Conservation (phyloP, 768 basidiomycete genomes). For the Auriscalpium vulgare region DNA sequence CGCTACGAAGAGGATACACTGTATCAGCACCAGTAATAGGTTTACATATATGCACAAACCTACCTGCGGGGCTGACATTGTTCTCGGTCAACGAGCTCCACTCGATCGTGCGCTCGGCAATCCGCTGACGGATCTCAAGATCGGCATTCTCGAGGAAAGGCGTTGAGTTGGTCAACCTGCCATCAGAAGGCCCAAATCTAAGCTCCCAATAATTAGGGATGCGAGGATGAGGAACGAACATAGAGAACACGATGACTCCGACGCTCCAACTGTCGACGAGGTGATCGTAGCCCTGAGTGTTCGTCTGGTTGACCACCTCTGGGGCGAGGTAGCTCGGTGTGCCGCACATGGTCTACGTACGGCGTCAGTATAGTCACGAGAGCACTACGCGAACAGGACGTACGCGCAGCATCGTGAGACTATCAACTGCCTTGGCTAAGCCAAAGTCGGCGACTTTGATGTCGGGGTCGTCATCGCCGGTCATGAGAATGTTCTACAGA, state of each 20-base stretch:
- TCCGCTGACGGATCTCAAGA: slow-evolving; percentile 5
- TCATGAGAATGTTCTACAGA: slow-evolving; percentile 75
- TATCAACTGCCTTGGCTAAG: slow-evolving; percentile 85
- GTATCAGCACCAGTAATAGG: neutral
- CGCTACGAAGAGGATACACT: slow-evolving; percentile 29
- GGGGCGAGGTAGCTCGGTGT: slow-evolving; percentile 93
- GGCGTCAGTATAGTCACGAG: slow-evolving; percentile 1
- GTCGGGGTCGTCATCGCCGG: slow-evolving; percentile 52
- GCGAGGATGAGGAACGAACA: slow-evolving; percentile 39
- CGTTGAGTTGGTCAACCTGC: slow-evolving; percentile 1
- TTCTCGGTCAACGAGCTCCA: neutral
- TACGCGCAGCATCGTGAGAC: slow-evolving; percentile 35
- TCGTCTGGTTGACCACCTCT: slow-evolving; percentile 68
- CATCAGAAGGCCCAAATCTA: neutral
- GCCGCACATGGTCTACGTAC: slow-evolving; percentile 81
- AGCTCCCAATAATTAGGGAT: neutral
- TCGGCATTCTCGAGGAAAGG: slow-evolving; percentile 8
- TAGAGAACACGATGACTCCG: slow-evolving; percentile 89
- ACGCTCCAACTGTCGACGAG: slow-evolving; percentile 95
- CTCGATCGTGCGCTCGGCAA: slow-evolving; percentile 7
- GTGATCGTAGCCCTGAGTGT: slow-evolving; percentile 70
- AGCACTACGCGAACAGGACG: neutral
- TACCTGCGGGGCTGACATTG: slow-evolving; percentile 36
- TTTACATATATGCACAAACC: slow-evolving; percentile 13
- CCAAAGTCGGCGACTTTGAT: slow-evolving; percentile 97